phyloP scores from a whole-genome alignment of 768 basidiomycete species.

The Leccinum imitatum region DNA sequence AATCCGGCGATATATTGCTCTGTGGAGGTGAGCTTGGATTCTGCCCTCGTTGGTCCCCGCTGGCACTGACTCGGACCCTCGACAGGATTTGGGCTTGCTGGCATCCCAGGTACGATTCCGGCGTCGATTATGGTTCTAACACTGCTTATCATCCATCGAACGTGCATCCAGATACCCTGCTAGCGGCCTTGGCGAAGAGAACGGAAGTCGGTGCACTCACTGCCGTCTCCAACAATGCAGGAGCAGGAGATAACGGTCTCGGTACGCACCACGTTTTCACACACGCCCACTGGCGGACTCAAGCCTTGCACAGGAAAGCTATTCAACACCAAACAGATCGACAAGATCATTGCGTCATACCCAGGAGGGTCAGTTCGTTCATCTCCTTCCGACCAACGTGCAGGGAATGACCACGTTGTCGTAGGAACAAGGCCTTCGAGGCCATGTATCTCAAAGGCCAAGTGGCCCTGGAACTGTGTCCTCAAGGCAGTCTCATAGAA shows the following conservation, averaged over 20 bases:
- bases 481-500: constrained; percentile 89
- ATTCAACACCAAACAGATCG: constrained; percentile 70
- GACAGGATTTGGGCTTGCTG: constrained; percentile 85
- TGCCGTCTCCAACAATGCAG: constrained; percentile 89
- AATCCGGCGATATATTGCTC: constrained; percentile 74
- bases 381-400: background rate
- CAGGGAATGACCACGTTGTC: background rate
- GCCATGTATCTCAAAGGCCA: constrained; percentile 74
- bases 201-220: constrained; percentile 73
- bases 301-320: constrained; percentile 55
- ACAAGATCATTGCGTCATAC: constrained; percentile 86
- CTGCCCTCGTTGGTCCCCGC: background rate
- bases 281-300: background rate
- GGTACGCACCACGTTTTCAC: constrained; percentile 39
- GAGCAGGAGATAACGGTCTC: constrained; percentile 65
- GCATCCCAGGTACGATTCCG: constrained; percentile 66
- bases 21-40: constrained; percentile 64
- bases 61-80: constrained; percentile 1
- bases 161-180: constrained; percentile 64
- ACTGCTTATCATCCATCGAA: background rate
- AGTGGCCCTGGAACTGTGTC: constrained; percentile 84
- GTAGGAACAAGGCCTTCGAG: constrained; percentile 86
- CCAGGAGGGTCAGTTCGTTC: constrained; percentile 66
- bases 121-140: background rate
- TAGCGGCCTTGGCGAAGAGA: constrained; percentile 71